Evolutionary conservation across 2,329 filamentous ascomycete genomes (phyloP).

Genomic region (Neonectria neomacrospora): DNA sequence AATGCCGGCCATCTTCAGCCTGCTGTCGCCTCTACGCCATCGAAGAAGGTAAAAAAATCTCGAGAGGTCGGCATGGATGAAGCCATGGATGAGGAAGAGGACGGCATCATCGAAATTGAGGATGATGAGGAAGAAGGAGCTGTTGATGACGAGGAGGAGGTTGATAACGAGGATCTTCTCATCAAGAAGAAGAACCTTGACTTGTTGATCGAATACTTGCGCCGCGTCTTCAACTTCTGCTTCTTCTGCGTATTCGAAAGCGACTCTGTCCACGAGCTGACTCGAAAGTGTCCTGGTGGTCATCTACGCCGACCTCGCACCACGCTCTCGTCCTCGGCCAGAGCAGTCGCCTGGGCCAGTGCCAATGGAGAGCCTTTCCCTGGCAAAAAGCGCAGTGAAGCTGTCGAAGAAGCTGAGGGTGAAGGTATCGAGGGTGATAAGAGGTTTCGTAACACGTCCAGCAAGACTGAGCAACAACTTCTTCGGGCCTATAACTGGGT

Average conservation of each 20-base stretch:
- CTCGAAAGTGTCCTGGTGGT: conserved; percentile 95
- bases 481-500: conserved; percentile 99
- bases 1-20: conserved; percentile 82
- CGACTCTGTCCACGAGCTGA: conserved; percentile 95
- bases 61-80: conserved; percentile 70
- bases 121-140: conserved; percentile 78
- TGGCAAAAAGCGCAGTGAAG: conserved; percentile 77
- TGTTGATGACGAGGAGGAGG: conserved; percentile 83
- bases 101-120: conserved; percentile 77
- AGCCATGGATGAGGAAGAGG: conserved; percentile 72
- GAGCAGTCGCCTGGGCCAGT: conserved; percentile 86
- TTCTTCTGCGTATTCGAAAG: conserved; percentile 99
- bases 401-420: conserved; percentile 70
- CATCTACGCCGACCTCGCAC: conserved; percentile 91
- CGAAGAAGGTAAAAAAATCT: conserved; percentile 71
- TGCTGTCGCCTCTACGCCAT: conserved; percentile 60
- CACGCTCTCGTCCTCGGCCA: conserved; percentile 84
- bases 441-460: conserved; percentile 74
- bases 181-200: conserved; percentile 97
- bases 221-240: conserved; percentile 97
- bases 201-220: conserved; percentile 93
- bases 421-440: conserved; percentile 67
- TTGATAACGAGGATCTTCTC: conserved; percentile 89
- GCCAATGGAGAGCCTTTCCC: conserved; percentile 86
- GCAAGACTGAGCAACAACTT: conserved; percentile 89